These are phyloP conservation scores for Ustulina deusta DNA, from an alignment of 2,329 filamentous ascomycete genomes.

Conservation along the genomic window DNA sequence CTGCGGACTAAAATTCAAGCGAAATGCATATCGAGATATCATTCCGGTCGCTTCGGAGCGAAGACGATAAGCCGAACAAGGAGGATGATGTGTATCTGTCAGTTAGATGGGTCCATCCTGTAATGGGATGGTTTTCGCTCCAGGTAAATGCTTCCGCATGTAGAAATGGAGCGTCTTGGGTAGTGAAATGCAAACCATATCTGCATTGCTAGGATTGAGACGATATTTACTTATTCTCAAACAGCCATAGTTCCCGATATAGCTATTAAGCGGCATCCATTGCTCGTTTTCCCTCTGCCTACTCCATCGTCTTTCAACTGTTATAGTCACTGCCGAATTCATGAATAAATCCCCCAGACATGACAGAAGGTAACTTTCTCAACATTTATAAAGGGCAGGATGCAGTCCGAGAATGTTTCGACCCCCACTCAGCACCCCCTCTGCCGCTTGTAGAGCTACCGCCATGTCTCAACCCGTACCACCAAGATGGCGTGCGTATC, in stretches of 20 bases:
- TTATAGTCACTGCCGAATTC: background rate
- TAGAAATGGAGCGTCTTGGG: too few relatives aligned
- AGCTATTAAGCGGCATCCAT: background rate
- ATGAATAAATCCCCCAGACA: constrained; percentile 33
- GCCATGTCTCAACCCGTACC: constrained; percentile 66
- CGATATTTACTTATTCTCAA: background rate
- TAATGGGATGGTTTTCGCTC: background rate
- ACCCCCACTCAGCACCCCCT: constrained; percentile 68
- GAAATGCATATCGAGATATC: background rate
- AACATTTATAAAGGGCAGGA: constrained; percentile 71
- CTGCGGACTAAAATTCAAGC: background rate
- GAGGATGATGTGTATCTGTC: background rate
- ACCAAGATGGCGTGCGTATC: constrained; percentile 69
- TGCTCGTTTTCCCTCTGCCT: background rate
- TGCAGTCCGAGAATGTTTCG: constrained; percentile 68
- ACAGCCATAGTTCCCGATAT: background rate
- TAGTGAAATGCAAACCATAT: background rate
- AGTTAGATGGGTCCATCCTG: background rate
- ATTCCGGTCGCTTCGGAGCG: background rate
- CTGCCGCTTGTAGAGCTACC: constrained; percentile 73
- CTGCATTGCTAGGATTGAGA: background rate
- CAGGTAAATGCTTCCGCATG: background rate
- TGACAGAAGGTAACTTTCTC: constrained; percentile 50
- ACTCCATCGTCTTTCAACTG: background rate
- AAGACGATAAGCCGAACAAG: background rate